phyloP scores from a whole-genome alignment of 1,284 basidiomycete species.

The Pterulicium gracile region DNA sequence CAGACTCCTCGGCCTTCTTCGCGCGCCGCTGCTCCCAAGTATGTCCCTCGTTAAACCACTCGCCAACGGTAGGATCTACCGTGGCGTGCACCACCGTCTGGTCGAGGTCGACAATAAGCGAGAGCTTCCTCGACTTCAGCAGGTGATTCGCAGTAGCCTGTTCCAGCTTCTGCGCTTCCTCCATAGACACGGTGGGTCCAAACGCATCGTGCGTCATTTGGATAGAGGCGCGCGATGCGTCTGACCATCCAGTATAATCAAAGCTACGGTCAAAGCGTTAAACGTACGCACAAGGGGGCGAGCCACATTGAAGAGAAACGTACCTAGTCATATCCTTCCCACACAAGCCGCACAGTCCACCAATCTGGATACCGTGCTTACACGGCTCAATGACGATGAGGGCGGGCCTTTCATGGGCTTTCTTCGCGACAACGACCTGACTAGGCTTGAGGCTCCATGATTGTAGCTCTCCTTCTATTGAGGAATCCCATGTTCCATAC shows the following conservation, averaged over 20 bases:
- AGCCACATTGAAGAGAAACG: slow-evolving; percentile 19
- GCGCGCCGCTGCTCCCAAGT: slow-evolving; percentile 53
- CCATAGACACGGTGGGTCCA: slow-evolving; percentile 67
- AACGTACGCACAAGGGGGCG: slow-evolving; percentile 7
- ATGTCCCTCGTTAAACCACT: slow-evolving; percentile 87
- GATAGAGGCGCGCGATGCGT: slow-evolving; percentile 71
- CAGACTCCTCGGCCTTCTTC: slow-evolving; percentile 23
- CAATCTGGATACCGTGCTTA: slow-evolving; percentile 87
- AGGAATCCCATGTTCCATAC: slow-evolving; percentile 82
- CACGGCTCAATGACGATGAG: slow-evolving; percentile 76
- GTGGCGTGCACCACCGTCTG: slow-evolving; percentile 99
- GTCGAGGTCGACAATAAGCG: slow-evolving; percentile 96
- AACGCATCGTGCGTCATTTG: slow-evolving; percentile 79
- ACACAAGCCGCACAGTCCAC: slow-evolving; percentile 88
- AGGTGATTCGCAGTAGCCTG: slow-evolving; percentile 72
- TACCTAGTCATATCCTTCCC: slow-evolving; percentile 91
- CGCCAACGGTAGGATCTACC: slow-evolving; percentile 95
- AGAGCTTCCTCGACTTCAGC: slow-evolving; percentile 69
- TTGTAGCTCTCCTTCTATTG: slow-evolving; percentile 65
- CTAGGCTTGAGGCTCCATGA: slow-evolving; percentile 54
- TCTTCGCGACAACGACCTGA: slow-evolving; percentile 46
- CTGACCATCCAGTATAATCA: slow-evolving; percentile 80
- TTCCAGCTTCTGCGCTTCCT: slow-evolving; percentile 87
- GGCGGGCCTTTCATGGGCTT: slow-evolving; percentile 45
- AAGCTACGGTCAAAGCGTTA: slow-evolving; percentile 34